Evolutionary conservation across 192 early-diverging fungal genomes (phyloP).

Genomic region (Linnemannia zychae): DNA sequence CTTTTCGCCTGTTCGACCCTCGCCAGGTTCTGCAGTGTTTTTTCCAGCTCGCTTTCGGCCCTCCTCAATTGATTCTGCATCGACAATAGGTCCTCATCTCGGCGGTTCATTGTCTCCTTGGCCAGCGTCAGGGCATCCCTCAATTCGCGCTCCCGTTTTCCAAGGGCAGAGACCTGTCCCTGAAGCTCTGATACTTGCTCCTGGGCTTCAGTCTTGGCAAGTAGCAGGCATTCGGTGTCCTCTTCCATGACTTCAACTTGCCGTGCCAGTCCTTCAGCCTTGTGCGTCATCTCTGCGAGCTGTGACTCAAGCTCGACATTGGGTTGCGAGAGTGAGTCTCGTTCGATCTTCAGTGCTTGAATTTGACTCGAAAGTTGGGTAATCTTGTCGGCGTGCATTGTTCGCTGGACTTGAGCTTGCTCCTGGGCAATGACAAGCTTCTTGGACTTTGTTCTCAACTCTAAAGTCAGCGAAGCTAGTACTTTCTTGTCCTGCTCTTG

Average conservation of each 20-base stretch:
- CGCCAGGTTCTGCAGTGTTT: conserved; percentile 6
- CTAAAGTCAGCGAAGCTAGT: conserved; percentile 5
- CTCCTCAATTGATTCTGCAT: conserved; percentile 2
- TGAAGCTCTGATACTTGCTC: conserved; percentile 25
- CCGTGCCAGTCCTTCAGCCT: background rate
- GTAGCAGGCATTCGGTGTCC: conserved; percentile 18
- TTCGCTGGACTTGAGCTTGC: conserved; percentile 19
- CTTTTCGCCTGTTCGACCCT: conserved; percentile 27
- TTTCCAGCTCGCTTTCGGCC: conserved; percentile 5
- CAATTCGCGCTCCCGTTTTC: conserved; percentile 18
- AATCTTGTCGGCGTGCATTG: conserved; percentile 21
- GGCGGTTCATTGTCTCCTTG: conserved; percentile 42
- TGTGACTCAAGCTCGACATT: conserved; percentile 21
- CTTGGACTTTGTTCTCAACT: conserved; percentile 26
- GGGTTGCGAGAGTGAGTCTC: conserved; percentile 19
- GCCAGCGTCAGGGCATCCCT: conserved; percentile 33
- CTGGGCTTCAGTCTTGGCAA: conserved; percentile 24
- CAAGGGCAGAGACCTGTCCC: background rate
- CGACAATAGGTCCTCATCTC: conserved; percentile 33
- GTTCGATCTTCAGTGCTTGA: conserved; percentile 19
- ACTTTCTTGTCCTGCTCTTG: conserved; percentile 11
- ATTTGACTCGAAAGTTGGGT: conserved; percentile 17
- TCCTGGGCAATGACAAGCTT: conserved; percentile 26
- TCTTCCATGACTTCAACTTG: conserved; percentile 19
- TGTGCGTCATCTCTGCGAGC: background rate